These are phyloP conservation scores for Lactifluus subvellereus DNA, from an alignment of 768 basidiomycete species.

Conservation along the genomic window DNA sequence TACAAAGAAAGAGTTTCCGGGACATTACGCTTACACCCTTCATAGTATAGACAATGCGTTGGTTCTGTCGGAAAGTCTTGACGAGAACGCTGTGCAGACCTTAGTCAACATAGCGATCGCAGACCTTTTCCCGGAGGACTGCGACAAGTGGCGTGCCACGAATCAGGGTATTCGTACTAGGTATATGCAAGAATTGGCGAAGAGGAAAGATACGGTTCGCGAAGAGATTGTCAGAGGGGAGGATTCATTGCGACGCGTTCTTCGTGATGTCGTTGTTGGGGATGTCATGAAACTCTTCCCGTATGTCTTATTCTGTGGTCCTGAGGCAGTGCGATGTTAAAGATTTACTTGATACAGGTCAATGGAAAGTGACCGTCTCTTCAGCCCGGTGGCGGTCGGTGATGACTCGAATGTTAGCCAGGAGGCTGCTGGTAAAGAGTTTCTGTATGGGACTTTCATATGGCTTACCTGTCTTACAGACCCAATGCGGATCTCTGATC, in stretches of 20 bases:
- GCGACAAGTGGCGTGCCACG: neutral
- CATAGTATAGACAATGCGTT: neutral
- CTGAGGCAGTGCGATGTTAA: neutral
- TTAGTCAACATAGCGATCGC: neutral
- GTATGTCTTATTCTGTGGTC: neutral
- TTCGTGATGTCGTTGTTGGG: neutral
- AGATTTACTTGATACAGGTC: neutral
- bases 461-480: neutral
- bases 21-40: neutral
- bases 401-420: neutral
- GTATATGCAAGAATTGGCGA: neutral
- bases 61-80: conserved; percentile 3
- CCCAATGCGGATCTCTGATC: neutral
- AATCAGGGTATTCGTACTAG: neutral
- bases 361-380: neutral
- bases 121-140: neutral
- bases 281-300: neutral
- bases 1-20: conserved; percentile 4
- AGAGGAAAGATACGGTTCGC: neutral
- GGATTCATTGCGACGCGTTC: neutral
- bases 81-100: neutral
- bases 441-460: neutral
- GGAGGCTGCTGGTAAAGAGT: neutral
- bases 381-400: too few species aligned
- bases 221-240: neutral